Evolutionary conservation across 2,329 filamentous ascomycete species (phyloP), one percentile per base, ranked within the genome.

Genomic region (Penicillium griseofulvum): DNA sequence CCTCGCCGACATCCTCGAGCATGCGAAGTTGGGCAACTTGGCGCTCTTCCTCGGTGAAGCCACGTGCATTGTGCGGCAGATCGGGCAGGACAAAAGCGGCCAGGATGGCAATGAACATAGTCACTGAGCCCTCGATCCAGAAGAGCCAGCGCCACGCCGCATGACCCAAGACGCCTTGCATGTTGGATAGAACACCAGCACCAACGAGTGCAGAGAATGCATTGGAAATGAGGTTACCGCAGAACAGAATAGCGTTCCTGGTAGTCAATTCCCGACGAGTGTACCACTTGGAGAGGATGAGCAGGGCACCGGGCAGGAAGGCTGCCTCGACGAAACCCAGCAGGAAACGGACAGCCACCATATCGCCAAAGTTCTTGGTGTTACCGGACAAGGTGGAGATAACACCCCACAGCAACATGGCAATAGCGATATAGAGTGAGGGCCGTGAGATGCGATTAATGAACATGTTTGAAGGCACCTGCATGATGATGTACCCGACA

Each of bases 1-100:
- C 80, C 66, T 84, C 80, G 38, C 81, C 82, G 1, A 83, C 81
- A 59, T 85, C 83, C 68, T 84, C 82, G 3, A 80, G 68, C 74
- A 84, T 81, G 22, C 83, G 76, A 33, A 82, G 67, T 66, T 83
- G 80, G 0, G 83, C 82, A 42, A 78, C 75, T 3, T 74, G 71
- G 6, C 69, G 71, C 44, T 78, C 77, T 42, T 79, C 74, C 2
- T 73, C 58, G 0, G 71, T 71, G 52, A 39, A 85, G 74, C 59
- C 78, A 65, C 41, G 75, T 68, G 81, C 76, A 69, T 84, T 85
- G 62, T 78, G 75, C 1, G 82, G 83, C 49, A 83, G 65, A 58
- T 85, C 82, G 0, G 83, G 77, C 2, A 79, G 65, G 14, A 75
- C 63, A 22, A 74, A 71, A 38, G 64, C 75, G 1, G 71, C 68